These are phyloP conservation scores for Dactylellina drechsleri DNA, from an alignment of 2,329 filamentous ascomycete genomes.

Conservation along the genomic window DNA sequence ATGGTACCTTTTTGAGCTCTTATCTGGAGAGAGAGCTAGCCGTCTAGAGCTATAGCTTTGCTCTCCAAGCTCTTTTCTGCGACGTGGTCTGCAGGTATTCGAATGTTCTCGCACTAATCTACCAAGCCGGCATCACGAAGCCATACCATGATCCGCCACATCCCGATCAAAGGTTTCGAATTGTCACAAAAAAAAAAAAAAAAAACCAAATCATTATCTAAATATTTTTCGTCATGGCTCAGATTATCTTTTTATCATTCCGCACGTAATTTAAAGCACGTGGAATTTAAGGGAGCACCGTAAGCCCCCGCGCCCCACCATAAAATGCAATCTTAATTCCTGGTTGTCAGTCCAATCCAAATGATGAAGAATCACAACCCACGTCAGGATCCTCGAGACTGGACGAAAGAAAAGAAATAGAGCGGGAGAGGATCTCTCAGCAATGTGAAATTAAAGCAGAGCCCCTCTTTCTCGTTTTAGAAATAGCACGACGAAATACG, in stretches of 20 bases:
- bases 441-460: slow-evolving; percentile 25
- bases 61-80: background rate
- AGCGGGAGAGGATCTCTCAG: background rate
- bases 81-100: slow-evolving; percentile 2
- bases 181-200: background rate
- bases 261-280: slow-evolving; percentile 37
- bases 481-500: slow-evolving; percentile 36
- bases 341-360: background rate
- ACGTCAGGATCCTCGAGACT: background rate
- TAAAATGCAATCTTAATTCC: slow-evolving; percentile 25
- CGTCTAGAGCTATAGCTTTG: background rate
- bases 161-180: background rate
- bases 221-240: background rate
- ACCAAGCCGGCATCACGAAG: background rate
- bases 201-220: background rate
- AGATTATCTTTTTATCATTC: background rate
- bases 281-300: slow-evolving; percentile 20
- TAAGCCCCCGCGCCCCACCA: slow-evolving; percentile 32
- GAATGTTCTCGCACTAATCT: background rate
- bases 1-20: background rate
- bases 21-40: background rate
- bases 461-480: slow-evolving; percentile 44
- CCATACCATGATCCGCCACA: background rate
- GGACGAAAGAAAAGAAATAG: background rate
- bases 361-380: no score